Base-by-base conservation (phyloP, 2,329 filamentous ascomycete species). In the Mycosphaerella sp. region DNA sequence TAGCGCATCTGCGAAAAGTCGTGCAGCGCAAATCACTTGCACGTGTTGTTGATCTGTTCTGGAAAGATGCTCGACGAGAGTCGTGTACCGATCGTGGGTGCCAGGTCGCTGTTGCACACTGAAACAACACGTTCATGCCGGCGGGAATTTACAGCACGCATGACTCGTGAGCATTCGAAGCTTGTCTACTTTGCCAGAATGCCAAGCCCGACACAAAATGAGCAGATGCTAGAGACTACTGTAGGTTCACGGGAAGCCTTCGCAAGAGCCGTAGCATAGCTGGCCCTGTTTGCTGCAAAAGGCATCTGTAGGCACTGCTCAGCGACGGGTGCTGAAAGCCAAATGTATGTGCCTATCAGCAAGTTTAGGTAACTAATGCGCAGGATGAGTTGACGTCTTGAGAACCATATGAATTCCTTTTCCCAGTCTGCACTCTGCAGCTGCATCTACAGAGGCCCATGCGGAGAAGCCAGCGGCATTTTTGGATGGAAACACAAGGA, bases 11-110 rank as follows among this genome's bases (percentile, higher is more conserved):
- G 9, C 10, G 13, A 35, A n/a, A n/a, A 13, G 34, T 17, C 14
- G 47, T 49, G 47, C 47, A 49, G 47, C 32, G 47, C 27, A 43
- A 30, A 58, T 54, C 50, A 37, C 28, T 50, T 21, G 50, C 55
- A 55, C 55, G 55, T 55, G 55, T 55, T 28, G 45, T 9, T 28
- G 30, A 30, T 42, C 18, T 21, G 47, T 49, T 49, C 47, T 39
- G 39, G 46, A 49, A 49, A 49, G 37, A 42, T 35, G 42, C 28
- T 25, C 27, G 16, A 30, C 25, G n/a, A 35, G 44, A 27, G 34
- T 40, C 32, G 28, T 39, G 44, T 43, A 18, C 48, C 40, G 45
- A 51, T 39, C 30, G 25, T n/a, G 25, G 35, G 27, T 49, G 46
- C n/a, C n/a, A n/a, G n/a, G n/a, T n/a, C n/a, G 21, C 21, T 52